Evolutionary conservation across 1,139 yeast genomes (phyloP).

Genomic region (Candida albicans): DNA sequence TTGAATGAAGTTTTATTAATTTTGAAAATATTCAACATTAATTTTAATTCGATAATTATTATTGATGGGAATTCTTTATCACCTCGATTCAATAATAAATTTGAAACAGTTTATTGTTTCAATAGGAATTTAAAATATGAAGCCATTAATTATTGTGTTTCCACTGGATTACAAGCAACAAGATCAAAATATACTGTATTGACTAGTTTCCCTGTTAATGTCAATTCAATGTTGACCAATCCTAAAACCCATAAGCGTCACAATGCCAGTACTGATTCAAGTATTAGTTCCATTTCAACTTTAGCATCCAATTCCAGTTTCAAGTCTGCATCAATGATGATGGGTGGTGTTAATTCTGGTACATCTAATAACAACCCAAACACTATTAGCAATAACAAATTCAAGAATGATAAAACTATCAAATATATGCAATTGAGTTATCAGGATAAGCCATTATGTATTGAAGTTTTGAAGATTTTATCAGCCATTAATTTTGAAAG

Average conservation of each 20-base stretch:
- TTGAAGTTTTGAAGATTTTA: conserved; percentile 26
- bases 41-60: conserved; percentile 27
- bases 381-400: neutral
- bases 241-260: too few relatives aligned
- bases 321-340: too few relatives aligned
- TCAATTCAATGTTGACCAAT: too few relatives aligned
- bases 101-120: conserved; percentile 25
- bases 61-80: conserved; percentile 21
- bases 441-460: conserved; percentile 29
- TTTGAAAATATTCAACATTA: conserved; percentile 30
- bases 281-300: too few relatives aligned
- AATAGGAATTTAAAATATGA: conserved; percentile 21
- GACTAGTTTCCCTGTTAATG: neutral
- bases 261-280: too few relatives aligned
- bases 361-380: neutral
- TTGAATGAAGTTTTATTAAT: conserved; percentile 40
- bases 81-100: conserved; percentile 18
- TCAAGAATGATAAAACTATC: conserved; percentile 24
- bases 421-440: conserved; percentile 28
- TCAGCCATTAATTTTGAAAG: conserved; percentile 18
- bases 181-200: conserved; percentile 28
- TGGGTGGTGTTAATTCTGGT: too few relatives aligned
- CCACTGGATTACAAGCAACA: conserved; percentile 33
- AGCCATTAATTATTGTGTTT: conserved; percentile 21
- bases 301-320: too few relatives aligned